A percentile compares a stretch with the other conserved stretches of the same genome.
Evolutionary conservation across 306 rosid genomes (phyloP).

Genomic region (Gillenia trifoliata): DNA sequence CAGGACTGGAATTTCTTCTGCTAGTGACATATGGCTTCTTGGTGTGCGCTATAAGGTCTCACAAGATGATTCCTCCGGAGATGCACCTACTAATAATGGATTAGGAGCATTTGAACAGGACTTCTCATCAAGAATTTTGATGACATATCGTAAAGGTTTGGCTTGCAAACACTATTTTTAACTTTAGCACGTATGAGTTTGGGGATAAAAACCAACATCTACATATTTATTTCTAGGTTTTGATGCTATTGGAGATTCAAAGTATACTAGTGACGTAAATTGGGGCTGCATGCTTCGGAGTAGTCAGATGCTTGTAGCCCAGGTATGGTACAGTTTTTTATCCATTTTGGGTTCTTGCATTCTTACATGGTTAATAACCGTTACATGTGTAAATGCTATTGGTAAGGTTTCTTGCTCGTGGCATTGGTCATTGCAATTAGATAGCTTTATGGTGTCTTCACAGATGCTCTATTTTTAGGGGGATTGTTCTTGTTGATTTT

Average conservation of each 20-base stretch:
- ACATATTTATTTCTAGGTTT: constrained; percentile 48
- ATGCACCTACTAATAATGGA: constrained; percentile 37
- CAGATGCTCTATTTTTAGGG: too few relatives aligned
- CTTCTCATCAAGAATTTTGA: constrained; percentile 69
- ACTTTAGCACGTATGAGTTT: constrained; percentile 2
- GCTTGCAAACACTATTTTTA: neutral
- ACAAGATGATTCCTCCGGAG: constrained; percentile 49
- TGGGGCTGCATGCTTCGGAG: constrained; percentile 99
- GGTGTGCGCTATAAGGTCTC: constrained; percentile 68
- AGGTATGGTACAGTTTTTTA: constrained; percentile 40
- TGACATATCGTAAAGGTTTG: constrained; percentile 93
- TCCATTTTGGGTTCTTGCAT: neutral
- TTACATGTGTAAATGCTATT: neutral
- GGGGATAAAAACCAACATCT: constrained; percentile 13
- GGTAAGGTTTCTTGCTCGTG: neutral
- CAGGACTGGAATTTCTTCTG: constrained; percentile 61
- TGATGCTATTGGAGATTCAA: constrained; percentile 69
- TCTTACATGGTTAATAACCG: neutral
- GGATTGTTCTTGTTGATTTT: too few relatives aligned
- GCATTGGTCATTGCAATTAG: neutral
- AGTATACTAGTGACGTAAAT: constrained; percentile 80
- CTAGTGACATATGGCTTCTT: constrained; percentile 92
- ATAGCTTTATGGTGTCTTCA: neutral
- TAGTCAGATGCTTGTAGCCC: constrained; percentile 98
- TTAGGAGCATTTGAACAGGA: constrained; percentile 65